These are phyloP conservation scores for Citrullus amarus DNA, from an alignment of 306 rosid genomes.

Conservation along the genomic window DNA sequence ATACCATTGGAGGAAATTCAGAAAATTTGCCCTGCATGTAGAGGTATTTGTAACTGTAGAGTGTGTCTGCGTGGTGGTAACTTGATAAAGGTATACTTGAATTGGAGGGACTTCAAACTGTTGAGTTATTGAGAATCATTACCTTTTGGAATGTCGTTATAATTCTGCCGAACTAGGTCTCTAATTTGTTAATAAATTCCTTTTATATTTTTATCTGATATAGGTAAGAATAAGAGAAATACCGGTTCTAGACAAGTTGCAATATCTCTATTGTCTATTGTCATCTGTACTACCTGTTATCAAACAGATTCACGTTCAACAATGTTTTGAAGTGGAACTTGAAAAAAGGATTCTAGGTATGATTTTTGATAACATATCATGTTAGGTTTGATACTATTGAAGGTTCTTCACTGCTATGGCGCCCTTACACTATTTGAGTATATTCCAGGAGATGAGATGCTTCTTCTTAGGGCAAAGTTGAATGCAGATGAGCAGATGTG, in stretches of 20 bases:
- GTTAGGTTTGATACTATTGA: neutral
- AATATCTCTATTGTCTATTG: constrained; percentile 60
- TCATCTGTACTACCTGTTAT: constrained; percentile 86
- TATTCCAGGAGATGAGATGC: constrained; percentile 62
- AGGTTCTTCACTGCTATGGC: constrained; percentile 8
- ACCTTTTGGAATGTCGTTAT: constrained; percentile 6
- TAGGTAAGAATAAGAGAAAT: constrained; percentile 86
- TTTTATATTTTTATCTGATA: constrained; percentile 12
- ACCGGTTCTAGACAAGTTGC: constrained; percentile 68
- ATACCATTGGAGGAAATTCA: constrained; percentile 61
- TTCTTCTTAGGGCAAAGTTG: constrained; percentile 74
- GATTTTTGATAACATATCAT: constrained; percentile 16
- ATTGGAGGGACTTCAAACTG: neutral
- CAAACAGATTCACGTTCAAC: constrained; percentile 68
- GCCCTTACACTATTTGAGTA: constrained; percentile 12
- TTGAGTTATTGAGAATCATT: constrained; percentile 2
- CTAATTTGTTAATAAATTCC: constrained; percentile 10
- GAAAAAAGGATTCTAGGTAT: constrained; percentile 74
- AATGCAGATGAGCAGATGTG: constrained; percentile 99
- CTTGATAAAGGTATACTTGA: constrained; percentile 57
- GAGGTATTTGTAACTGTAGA: constrained; percentile 82
- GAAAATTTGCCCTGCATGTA: constrained; percentile 81
- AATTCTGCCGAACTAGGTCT: neutral
- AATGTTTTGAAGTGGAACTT: constrained; percentile 81
- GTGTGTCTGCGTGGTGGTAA: constrained; percentile 75